Conservation (phyloP, 2,329 filamentous ascomycete species). For the Fusarium acutatum region DNA sequence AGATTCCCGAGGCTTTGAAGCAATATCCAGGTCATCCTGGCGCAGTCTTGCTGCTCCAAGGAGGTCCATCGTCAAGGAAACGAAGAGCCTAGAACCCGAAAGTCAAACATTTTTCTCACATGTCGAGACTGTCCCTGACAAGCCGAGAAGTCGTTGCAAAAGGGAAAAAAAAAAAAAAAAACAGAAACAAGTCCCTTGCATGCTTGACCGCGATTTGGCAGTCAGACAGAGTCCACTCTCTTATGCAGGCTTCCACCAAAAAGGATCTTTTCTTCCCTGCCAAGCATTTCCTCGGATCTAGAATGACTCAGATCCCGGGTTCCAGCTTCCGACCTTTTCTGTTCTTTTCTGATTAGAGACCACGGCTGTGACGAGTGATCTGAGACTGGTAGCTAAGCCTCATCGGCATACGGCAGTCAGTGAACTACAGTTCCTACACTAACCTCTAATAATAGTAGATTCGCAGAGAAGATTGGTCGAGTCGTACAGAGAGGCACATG, state of each 20-base stretch:
- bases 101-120: slow-evolving; percentile 4
- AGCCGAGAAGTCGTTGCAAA: background rate
- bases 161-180: background rate
- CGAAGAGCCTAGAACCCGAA: slow-evolving; percentile 13
- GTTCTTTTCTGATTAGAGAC: background rate
- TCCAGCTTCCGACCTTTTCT: background rate
- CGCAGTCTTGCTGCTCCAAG: background rate
- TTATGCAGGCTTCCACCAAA: background rate
- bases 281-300: slow-evolving; percentile 13
- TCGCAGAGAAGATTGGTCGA: background rate
- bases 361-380: background rate
- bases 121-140: slow-evolving; percentile 3
- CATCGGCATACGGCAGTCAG: slow-evolving; percentile 7
- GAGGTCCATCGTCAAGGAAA: background rate
- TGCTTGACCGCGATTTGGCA: slow-evolving; percentile 24
- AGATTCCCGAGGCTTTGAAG: slow-evolving; percentile 3
- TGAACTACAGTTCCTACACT: background rate
- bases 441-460: background rate
- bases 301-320: slow-evolving; percentile 21
- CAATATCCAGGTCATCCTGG: background rate
- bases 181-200: slow-evolving; percentile 4
- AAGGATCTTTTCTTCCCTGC: slow-evolving; percentile 10
- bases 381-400: slow-evolving; percentile 9
- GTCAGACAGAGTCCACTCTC: background rate
- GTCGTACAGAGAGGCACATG: background rate